Evolutionary conservation across 2,329 filamentous ascomycete genomes (phyloP), one percentile per base, ranked within the genome.

Genomic region (Xylariaceae sp.): DNA sequence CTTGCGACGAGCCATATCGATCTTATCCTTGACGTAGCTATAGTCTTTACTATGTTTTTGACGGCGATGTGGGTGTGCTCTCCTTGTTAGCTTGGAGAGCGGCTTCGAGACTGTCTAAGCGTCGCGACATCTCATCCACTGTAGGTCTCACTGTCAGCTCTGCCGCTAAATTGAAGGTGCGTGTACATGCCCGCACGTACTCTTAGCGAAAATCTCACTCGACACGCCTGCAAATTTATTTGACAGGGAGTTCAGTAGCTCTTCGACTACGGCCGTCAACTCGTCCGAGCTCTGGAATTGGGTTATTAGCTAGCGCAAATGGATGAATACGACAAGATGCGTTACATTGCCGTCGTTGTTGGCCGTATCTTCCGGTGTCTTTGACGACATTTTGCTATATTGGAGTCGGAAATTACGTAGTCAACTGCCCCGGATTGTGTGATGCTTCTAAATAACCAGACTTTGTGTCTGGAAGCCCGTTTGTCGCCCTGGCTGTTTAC

Each of bases 51-150:
- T 66, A 64, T 21, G 72, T 62, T 55, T 78, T 78, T 9, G 72
- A 67, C 6, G 75, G 61, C 8, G 67, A 66, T 33, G 63, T 66
- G 7, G 57, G 50, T 9, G 75, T 71, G 50, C 76, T 76, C 52
- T 78, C 71, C 62, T 79, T 83, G 53, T 77, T 81, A 32, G 82
- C 80, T 64, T 83, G 79, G 37, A 95, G 78, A 11, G 87, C 86
- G 20, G 87, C 79, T 71, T 95, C 92, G 9, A 97, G 80, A 53
- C 86, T 91, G 69, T 97, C 92, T 18, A 97, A 76, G 21, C 92
- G 84, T 56, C 88, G 81, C 11, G 90, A 89, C 92, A 97, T 96
- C 59, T 96, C 92, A 68, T 96, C 92, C 89, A 97, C 92, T 96
- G 56, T 11, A 36, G 18, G n/a, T 10, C 15, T 15, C 32, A 8